Conservation (phyloP, 2,329 filamentous ascomycete genomes). For the Hypoxylon rubiginosum region DNA sequence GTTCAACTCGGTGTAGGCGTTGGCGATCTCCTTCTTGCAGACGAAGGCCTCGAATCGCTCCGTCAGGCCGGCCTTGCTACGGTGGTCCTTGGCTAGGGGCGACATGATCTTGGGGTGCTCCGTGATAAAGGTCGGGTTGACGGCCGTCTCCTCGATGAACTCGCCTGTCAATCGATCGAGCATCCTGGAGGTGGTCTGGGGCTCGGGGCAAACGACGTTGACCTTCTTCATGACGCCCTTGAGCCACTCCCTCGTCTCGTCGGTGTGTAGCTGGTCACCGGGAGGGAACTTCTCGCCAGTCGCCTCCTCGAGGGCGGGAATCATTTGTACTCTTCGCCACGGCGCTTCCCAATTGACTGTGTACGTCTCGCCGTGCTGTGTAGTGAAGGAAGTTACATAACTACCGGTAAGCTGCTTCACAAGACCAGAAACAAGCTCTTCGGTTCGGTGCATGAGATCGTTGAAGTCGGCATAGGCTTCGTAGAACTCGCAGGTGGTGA, state of each 20-base stretch:
- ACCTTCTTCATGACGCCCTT: slow-evolving; percentile 74
- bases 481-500: slow-evolving; percentile 98
- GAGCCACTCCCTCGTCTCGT: slow-evolving; percentile 91
- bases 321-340: slow-evolving; percentile 96
- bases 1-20: slow-evolving; percentile 94
- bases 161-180: slow-evolving; percentile 95
- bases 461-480: slow-evolving; percentile 93
- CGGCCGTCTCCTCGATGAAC: slow-evolving; percentile 92
- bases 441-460: slow-evolving; percentile 90
- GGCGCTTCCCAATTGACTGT: slow-evolving; percentile 96
- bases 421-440: slow-evolving; percentile 90
- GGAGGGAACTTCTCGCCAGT: slow-evolving; percentile 95
- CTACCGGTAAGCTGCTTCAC: slow-evolving; percentile 90
- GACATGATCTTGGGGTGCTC: slow-evolving; percentile 86
- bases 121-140: slow-evolving; percentile 93
- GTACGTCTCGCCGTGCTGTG: slow-evolving; percentile 86
- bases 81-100: slow-evolving; percentile 95
- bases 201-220: slow-evolving; percentile 88
- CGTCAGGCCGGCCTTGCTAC: slow-evolving; percentile 83
- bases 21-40: slow-evolving; percentile 96
- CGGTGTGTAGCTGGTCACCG: slow-evolving; percentile 88
- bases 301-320: slow-evolving; percentile 88
- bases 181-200: slow-evolving; percentile 94
- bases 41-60: slow-evolving; percentile 99
- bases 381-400: slow-evolving; percentile 88